Evolutionary conservation across 2,329 filamentous ascomycete genomes (phyloP).

Genomic region (Neodidymelliopsis sp.): DNA sequence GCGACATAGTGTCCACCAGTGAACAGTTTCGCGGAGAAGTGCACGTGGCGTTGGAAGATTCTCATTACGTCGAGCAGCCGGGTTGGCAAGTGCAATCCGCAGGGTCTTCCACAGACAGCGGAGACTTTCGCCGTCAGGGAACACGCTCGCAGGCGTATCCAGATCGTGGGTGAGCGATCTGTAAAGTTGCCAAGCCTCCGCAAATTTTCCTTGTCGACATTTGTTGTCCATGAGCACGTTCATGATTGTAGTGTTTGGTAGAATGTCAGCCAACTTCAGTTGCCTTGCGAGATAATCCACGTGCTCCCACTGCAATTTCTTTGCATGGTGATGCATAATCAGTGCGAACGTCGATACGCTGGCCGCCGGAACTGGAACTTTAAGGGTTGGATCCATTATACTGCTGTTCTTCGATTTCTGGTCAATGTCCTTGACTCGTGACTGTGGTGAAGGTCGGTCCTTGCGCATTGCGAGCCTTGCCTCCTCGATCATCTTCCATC

Average conservation of each 20-base stretch:
- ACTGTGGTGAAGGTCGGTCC: not conserved
- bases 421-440: conserved; percentile 6
- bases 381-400: conserved; percentile 1
- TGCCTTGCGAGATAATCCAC: conserved; percentile 43
- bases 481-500: conserved; percentile 46
- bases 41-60: conserved; percentile 41
- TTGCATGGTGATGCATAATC: conserved; percentile 42
- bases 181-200: conserved; percentile 41
- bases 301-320: conserved; percentile 41
- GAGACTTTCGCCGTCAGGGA: conserved; percentile 40
- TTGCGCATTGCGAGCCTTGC: conserved; percentile 13
- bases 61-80: conserved; percentile 23
- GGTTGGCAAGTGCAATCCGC: conserved; percentile 37
- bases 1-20: conserved; percentile 39
- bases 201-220: conserved; percentile 38
- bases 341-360: conserved; percentile 41
- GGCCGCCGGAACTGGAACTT: conserved; percentile 33
- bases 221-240: conserved; percentile 44
- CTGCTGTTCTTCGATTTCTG: not conserved
- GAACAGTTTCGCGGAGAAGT: conserved; percentile 38
- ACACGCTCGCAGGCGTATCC: conserved; percentile 28
- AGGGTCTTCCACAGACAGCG: conserved; percentile 45
- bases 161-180: conserved; percentile 32
- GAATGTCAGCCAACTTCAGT: conserved; percentile 29
- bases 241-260: conserved; percentile 39